A percentile compares a stretch with the other conserved stretches of the same genome.
phyloP scores from a whole-genome alignment of 345 rosid species.

The Populus ilicifolia region DNA sequence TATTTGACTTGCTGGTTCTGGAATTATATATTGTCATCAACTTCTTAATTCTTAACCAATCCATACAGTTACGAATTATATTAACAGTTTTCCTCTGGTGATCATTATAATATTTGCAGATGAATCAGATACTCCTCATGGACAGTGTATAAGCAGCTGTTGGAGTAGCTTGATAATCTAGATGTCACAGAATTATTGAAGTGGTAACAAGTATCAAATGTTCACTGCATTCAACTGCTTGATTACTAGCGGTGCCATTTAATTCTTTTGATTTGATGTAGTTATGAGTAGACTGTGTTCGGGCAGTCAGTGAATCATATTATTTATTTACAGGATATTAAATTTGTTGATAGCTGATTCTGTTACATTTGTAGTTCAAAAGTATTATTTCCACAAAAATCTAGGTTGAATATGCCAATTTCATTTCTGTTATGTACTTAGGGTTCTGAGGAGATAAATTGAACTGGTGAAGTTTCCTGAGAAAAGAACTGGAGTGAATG shows the following conservation, averaged over 20 bases:
- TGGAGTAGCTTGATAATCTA: neutral
- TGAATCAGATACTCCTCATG: neutral
- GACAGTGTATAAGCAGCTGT: neutral
- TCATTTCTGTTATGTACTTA: too few relatives aligned
- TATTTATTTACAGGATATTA: neutral
- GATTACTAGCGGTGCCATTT: neutral
- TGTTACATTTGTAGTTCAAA: neutral
- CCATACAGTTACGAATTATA: too few relatives aligned
- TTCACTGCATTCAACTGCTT: constrained; percentile 1
- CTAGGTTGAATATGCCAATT: neutral
- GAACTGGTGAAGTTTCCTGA: too few relatives aligned
- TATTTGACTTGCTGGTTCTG: too few relatives aligned
- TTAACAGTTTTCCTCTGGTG: too few relatives aligned
- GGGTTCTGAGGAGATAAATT: too few relatives aligned
- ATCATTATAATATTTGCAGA: constrained; percentile 21
- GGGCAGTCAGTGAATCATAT: neutral
- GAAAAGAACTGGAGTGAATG: too few relatives aligned
- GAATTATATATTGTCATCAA: too few relatives aligned
- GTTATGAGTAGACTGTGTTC: neutral
- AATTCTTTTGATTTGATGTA: neutral
- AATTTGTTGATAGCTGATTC: constrained; percentile 12
- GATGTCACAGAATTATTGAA: constrained; percentile 6
- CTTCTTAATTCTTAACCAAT: too few relatives aligned
- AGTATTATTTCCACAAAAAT: neutral
- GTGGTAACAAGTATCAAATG: constrained; percentile 1